A percentile compares a stretch with the other conserved stretches of the same genome.
Conservation (phyloP, 2,329 filamentous ascomycete genomes). For the Fusarium longipes region DNA sequence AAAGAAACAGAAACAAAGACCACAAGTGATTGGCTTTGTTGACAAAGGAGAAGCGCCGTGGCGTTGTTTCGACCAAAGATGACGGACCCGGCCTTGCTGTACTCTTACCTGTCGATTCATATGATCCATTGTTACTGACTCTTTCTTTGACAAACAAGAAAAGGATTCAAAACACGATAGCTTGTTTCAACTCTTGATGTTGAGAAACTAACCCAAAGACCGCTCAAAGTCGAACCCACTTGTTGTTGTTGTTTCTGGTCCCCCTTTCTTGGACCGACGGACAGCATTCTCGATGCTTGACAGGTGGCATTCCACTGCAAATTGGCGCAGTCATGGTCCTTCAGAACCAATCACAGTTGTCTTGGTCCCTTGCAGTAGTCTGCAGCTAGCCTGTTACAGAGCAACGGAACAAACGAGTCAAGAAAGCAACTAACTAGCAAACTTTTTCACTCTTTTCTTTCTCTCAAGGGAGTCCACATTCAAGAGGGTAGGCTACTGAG, state of each 20-base stretch:
- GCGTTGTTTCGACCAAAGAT: slow-evolving; percentile 23
- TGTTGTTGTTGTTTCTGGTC: background rate
- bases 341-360: slow-evolving; percentile 11
- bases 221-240: background rate
- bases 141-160: slow-evolving; percentile 18
- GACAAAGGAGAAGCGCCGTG: slow-evolving; percentile 26
- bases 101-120: background rate
- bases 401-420: slow-evolving; percentile 21
- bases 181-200: slow-evolving; percentile 18
- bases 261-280: slow-evolving; percentile 14
- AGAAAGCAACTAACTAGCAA: slow-evolving; percentile 7
- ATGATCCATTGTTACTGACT: background rate
- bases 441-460: background rate
- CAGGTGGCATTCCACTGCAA: slow-evolving; percentile 19
- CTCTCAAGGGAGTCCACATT: background rate
- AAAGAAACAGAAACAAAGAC: slow-evolving; percentile 5
- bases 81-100: background rate
- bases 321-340: background rate
- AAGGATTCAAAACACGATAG: slow-evolving; percentile 20
- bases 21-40: slow-evolving; percentile 17
- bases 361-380: slow-evolving; percentile 27
- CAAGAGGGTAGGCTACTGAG: too few relatives aligned
- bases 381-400: slow-evolving; percentile 22
- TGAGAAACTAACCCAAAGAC: background rate
- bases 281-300: slow-evolving; percentile 24